Evolutionary conservation across 148 eudicot genomes (phyloP).

Genomic region (Rhododendron mucronatum): DNA sequence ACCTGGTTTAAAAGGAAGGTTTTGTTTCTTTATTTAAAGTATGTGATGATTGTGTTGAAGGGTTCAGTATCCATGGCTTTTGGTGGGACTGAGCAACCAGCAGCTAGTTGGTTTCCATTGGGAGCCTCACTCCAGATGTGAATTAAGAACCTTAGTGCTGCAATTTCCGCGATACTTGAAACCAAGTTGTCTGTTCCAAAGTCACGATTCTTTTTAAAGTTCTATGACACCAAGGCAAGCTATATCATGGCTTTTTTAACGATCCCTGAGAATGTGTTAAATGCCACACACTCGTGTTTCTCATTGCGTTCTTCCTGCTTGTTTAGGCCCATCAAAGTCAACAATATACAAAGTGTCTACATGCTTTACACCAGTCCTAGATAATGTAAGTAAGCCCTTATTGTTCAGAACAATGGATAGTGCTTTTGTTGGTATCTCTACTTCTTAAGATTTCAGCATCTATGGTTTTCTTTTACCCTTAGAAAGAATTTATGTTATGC

Average conservation of each 20-base stretch:
- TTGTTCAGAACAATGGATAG: slow-evolving; percentile 15
- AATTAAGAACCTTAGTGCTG: slow-evolving; percentile 94
- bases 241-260: background rate
- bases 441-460: background rate
- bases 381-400: slow-evolving; percentile 48
- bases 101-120: slow-evolving; percentile 89
- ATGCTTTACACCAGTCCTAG: slow-evolving; percentile 94
- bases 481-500: too few relatives aligned
- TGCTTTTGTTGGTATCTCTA: background rate
- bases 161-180: slow-evolving; percentile 66
- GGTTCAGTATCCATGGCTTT: too few relatives aligned
- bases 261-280: background rate
- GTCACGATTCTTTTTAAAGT: slow-evolving; percentile 72
- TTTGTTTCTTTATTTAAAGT: too few relatives aligned
- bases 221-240: slow-evolving; percentile 84
- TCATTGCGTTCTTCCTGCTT: slow-evolving; percentile 50
- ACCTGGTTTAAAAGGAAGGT: too few relatives aligned
- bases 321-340: slow-evolving; percentile 71
- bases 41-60: too few relatives aligned
- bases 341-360: slow-evolving; percentile 76
- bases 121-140: slow-evolving; percentile 69
- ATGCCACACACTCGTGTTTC: slow-evolving; percentile 18
- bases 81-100: slow-evolving; percentile 59
- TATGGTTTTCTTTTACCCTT: background rate
- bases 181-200: slow-evolving; percentile 73